Evolutionary conservation across 1,284 basidiomycete genomes (phyloP).

Genomic region (Athelia sp.): DNA sequence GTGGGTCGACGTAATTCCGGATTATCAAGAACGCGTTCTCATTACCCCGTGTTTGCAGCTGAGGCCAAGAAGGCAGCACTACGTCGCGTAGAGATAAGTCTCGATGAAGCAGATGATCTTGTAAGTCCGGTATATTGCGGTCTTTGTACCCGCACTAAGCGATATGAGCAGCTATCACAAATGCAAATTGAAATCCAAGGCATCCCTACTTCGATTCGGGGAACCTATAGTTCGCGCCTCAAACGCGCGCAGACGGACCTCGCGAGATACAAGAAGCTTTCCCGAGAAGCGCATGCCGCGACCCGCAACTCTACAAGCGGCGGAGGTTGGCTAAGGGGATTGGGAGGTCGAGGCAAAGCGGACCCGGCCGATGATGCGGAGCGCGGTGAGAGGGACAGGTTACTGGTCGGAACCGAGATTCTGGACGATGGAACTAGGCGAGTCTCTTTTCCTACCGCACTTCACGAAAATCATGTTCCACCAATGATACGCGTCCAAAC

Average conservation of each 20-base stretch:
- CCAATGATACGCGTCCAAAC: background rate
- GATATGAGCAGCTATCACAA: slow-evolving; percentile 74
- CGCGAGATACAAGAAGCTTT: slow-evolving; percentile 73
- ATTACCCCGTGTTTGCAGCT: slow-evolving; percentile 4
- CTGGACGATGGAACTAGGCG: slow-evolving; percentile 79
- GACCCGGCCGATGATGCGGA: slow-evolving; percentile 74
- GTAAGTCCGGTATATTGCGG: slow-evolving; percentile 28
- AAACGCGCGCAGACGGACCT: slow-evolving; percentile 70
- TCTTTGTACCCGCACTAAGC: background rate
- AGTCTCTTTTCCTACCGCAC: background rate
- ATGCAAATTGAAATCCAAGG: slow-evolving; percentile 99
- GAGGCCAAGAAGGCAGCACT: slow-evolving; percentile 84
- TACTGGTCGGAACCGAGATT: slow-evolving; percentile 70
- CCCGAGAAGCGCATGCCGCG: slow-evolving; percentile 54
- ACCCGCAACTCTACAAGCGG: slow-evolving; percentile 53
- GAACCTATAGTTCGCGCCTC: slow-evolving; percentile 72
- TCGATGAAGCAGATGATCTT: slow-evolving; percentile 99
- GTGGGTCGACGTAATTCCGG: slow-evolving; percentile 28
- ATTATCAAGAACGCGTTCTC: background rate
- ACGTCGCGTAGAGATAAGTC: slow-evolving; percentile 87
- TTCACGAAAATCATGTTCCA: background rate
- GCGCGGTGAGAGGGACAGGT: slow-evolving; percentile 75
- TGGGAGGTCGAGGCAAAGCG: slow-evolving; percentile 26
- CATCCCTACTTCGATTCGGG: slow-evolving; percentile 81
- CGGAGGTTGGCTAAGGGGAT: slow-evolving; percentile 35